Conservation (phyloP, 2,329 filamentous ascomycete species). For the Stemphylium beticola region DNA sequence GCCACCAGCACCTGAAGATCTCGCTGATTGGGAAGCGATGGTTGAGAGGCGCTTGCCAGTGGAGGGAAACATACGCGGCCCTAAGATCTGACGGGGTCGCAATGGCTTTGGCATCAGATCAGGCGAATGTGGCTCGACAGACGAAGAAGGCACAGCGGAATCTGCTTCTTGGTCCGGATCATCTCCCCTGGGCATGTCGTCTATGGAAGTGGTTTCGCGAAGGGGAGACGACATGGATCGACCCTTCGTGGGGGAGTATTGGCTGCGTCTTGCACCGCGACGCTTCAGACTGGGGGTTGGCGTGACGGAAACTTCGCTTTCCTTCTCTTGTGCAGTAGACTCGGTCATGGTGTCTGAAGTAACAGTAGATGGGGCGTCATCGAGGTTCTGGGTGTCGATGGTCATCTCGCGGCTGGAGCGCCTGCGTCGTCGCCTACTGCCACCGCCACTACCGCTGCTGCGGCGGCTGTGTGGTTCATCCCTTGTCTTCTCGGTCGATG, state of each 20-base stretch:
- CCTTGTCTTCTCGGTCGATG: conserved; percentile 28
- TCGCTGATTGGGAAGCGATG: conserved; percentile 57
- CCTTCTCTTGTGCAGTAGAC: conserved; percentile 21
- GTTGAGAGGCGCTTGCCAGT: conserved; percentile 64
- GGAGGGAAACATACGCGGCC: conserved; percentile 57
- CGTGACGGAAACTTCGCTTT: conserved; percentile 30
- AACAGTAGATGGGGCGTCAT: conserved; percentile 30
- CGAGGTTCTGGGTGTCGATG: conserved; percentile 30
- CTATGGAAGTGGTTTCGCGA: conserved; percentile 33
- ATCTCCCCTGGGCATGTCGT: conserved; percentile 27
- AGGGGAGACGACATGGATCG: conserved; percentile 40
- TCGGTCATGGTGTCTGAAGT: conserved; percentile 29
- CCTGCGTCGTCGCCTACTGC: conserved; percentile 33
- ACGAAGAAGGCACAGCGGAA: conserved; percentile 45
- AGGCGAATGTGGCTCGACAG: conserved; percentile 41
- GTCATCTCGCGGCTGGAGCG: conserved; percentile 37
- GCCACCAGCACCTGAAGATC: conserved; percentile 33
- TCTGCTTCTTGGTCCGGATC: conserved; percentile 33
- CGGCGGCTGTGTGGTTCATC: conserved; percentile 28
- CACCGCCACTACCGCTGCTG: conserved; percentile 31
- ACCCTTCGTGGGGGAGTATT: conserved; percentile 52
- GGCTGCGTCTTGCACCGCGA: conserved; percentile 46
- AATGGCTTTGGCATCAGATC: conserved; percentile 42
- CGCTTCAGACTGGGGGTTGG: conserved; percentile 47
- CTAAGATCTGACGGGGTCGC: conserved; percentile 45